phyloP scores from a whole-genome alignment of 345 rosid genomes.

The Excoecaria cochinchinensis region DNA sequence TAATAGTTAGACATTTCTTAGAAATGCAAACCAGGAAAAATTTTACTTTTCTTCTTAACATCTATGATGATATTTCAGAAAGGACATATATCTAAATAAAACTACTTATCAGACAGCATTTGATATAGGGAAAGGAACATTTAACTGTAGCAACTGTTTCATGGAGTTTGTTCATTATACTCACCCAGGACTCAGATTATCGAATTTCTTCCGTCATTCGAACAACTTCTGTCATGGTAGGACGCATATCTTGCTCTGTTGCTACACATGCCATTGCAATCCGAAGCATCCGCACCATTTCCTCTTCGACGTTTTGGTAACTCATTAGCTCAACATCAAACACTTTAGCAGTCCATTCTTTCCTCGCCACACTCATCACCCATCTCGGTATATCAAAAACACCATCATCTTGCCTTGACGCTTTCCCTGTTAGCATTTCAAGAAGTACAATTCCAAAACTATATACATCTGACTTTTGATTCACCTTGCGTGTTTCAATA shows the following conservation, averaged over 20 bases:
- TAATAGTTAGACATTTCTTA: too few species aligned
- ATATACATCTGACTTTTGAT: conserved; percentile 73
- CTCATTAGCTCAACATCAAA: conserved; percentile 75
- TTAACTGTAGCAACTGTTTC: conserved; percentile 9
- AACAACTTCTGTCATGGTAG: conserved; percentile 61
- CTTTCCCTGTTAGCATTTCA: conserved; percentile 75
- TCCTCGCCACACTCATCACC: conserved; percentile 77
- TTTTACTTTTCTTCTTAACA: background rate
- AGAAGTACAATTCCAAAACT: conserved; percentile 83
- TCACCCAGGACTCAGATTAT: conserved; percentile 47
- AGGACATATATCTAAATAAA: too few species aligned
- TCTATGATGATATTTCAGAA: background rate
- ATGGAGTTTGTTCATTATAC: conserved; percentile 55
- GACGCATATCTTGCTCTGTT: conserved; percentile 55
- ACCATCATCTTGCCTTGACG: conserved; percentile 54
- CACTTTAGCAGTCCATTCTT: conserved; percentile 89
- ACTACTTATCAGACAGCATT: conserved; percentile 3
- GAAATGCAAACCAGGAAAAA: too few species aligned
- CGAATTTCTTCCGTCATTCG: conserved; percentile 63
- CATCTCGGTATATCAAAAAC: conserved; percentile 69
- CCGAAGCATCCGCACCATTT: conserved; percentile 88
- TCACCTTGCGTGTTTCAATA: conserved; percentile 52
- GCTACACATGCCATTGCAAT: conserved; percentile 65
- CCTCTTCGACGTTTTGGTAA: conserved; percentile 62
- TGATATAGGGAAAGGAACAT: background rate